Evolutionary conservation across 2,329 filamentous ascomycete species (phyloP).

Genomic region (Lachnellula suecica): DNA sequence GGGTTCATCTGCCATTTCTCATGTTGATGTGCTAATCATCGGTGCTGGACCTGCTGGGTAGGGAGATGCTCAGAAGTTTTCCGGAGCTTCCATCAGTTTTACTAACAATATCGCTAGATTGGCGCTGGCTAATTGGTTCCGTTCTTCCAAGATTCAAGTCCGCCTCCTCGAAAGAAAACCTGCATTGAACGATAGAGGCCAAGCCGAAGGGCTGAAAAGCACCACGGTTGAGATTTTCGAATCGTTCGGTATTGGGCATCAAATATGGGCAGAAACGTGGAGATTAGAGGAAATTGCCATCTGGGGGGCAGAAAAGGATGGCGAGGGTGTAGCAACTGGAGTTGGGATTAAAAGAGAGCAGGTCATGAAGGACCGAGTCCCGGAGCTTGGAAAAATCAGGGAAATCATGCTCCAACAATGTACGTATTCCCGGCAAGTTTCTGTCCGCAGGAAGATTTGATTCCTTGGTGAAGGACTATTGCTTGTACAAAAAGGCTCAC

Average conservation of each 20-base stretch:
- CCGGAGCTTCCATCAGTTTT: no score
- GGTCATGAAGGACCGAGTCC: not conserved
- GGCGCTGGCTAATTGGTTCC: not conserved
- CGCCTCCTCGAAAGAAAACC: not conserved
- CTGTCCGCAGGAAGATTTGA: not conserved
- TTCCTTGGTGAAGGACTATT: not conserved
- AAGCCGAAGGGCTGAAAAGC: slow-evolving; percentile 1
- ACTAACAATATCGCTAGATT: not conserved
- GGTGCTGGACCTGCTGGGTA: not conserved
- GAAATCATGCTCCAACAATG: slow-evolving; percentile 5
- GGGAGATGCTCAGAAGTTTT: no score
- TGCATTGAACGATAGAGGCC: not conserved
- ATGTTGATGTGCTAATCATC: not conserved
- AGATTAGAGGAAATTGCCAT: not conserved
- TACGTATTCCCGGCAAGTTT: not conserved
- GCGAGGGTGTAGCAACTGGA: not conserved
- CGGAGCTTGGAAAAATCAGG: not conserved
- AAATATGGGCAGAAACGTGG: slow-evolving; percentile 2
- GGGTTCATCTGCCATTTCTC: not conserved
- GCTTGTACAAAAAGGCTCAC: not conserved
- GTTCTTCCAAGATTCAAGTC: not conserved
- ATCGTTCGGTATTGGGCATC: slow-evolving; percentile 1
- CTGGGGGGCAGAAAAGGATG: not conserved
- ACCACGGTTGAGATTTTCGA: slow-evolving; percentile 4
- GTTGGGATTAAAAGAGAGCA: slow-evolving; percentile 1